A percentile compares a stretch with the other conserved stretches of the same genome.
Evolutionary conservation across 768 basidiomycete species (phyloP).

Genomic region (Amanita fuliginea): DNA sequence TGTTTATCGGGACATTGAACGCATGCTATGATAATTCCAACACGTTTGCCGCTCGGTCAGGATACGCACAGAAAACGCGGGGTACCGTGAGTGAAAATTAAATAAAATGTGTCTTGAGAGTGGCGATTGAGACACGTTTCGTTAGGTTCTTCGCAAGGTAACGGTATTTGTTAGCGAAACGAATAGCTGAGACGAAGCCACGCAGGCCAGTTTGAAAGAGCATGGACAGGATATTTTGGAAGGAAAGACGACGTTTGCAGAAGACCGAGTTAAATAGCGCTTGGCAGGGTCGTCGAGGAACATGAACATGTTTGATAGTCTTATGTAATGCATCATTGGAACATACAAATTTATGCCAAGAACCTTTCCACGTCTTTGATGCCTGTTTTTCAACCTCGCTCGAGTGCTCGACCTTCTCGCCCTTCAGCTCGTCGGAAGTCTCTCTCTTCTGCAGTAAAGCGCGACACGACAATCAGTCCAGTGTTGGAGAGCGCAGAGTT

Average conservation of each 20-base stretch:
- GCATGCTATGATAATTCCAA: neutral
- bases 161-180: conserved; percentile 7
- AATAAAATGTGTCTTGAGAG: neutral
- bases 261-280: conserved; percentile 13
- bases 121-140: neutral
- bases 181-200: neutral
- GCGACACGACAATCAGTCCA: conserved; percentile 33
- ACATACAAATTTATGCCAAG: neutral
- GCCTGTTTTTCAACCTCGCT: neutral
- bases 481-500: conserved; percentile 48
- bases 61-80: conserved; percentile 24
- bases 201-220: conserved; percentile 32
- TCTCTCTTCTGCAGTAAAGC: conserved; percentile 10
- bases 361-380: neutral
- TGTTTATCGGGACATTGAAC: neutral
- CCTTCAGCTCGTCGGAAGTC: conserved; percentile 1
- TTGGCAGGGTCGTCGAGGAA: no score
- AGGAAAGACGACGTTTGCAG: conserved; percentile 30
- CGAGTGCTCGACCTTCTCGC: neutral
- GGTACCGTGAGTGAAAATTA: conserved; percentile 24
- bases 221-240: conserved; percentile 43
- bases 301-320: no score
- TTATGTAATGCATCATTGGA: conserved; percentile 3
- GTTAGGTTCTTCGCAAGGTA: conserved; percentile 23
- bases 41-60: neutral